These are phyloP conservation scores for Pleurotus sapidus DNA, from an alignment of 768 basidiomycete species.

Conservation along the genomic window DNA sequence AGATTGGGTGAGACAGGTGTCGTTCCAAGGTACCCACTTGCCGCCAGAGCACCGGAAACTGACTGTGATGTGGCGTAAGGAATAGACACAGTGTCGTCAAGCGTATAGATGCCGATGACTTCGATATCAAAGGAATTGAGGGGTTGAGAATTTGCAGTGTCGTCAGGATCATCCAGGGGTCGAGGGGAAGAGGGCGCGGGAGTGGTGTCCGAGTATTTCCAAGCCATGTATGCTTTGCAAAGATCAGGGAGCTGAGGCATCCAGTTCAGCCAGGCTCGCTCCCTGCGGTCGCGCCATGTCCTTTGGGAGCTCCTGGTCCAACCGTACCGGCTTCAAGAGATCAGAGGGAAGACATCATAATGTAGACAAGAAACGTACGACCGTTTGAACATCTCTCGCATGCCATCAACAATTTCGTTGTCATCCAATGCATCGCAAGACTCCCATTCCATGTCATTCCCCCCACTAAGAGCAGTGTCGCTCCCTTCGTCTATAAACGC, in stretches of 20 bases:
- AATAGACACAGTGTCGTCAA: conserved; percentile 7
- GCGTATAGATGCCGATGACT: conserved; percentile 13
- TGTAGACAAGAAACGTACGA: background rate
- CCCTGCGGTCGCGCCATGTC: background rate
- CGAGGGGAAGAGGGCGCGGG: background rate
- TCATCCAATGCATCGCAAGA: background rate
- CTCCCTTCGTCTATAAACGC: background rate
- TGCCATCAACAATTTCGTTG: background rate
- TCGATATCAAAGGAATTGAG: conserved; percentile 9
- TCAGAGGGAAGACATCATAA: background rate
- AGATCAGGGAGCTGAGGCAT: background rate
- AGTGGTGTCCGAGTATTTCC: conserved; percentile 5
- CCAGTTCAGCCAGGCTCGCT: background rate
- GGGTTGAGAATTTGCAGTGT: background rate
- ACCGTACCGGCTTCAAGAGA: background rate
- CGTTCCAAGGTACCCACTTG: conserved; percentile 14
- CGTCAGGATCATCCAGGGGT: background rate
- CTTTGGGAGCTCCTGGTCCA: background rate
- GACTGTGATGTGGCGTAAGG: background rate
- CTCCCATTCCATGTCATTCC: background rate
- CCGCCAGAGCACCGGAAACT: conserved; percentile 13
- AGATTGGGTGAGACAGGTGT: conserved; percentile 13
- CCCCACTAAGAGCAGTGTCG: background rate
- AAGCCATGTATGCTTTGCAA: conserved; percentile 3
- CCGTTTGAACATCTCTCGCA: background rate